Conservation (phyloP, 1,284 basidiomycete species). For the Apiotrichum brassicae region DNA sequence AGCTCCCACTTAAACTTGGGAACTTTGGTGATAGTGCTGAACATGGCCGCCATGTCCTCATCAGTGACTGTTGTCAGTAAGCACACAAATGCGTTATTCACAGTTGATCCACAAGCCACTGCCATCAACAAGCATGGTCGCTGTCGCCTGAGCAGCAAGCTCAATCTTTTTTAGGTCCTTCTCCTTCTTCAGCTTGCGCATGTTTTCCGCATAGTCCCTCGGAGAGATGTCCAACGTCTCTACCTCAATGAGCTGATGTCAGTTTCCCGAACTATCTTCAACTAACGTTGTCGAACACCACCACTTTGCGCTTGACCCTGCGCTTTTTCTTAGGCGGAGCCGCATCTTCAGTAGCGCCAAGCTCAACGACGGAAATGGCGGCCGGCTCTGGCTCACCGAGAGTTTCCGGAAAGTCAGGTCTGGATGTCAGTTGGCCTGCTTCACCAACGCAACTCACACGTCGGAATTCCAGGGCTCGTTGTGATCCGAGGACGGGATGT, state of each 20-base stretch:
- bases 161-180: conserved; percentile 9
- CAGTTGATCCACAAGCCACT: conserved; percentile 24
- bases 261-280: background rate
- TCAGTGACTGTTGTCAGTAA: conserved; percentile 25
- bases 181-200: conserved; percentile 14
- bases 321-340: background rate
- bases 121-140: conserved; percentile 21
- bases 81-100: conserved; percentile 4
- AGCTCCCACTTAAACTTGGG: conserved; percentile 31
- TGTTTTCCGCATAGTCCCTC: conserved; percentile 16
- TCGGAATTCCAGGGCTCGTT: too few relatives aligned
- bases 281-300: conserved; percentile 17
- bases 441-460: too few relatives aligned
- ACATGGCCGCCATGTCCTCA: conserved; percentile 23
- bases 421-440: too few relatives aligned
- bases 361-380: too few relatives aligned
- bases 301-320: conserved; percentile 10
- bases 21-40: conserved; percentile 14
- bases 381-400: too few relatives aligned
- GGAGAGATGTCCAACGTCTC: background rate
- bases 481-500: too few relatives aligned
- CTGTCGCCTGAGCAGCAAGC: conserved; percentile 6
- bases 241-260: background rate
- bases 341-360: too few relatives aligned
- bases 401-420: too few relatives aligned